Percentiles rank a stretch among this genome's conserved stretches.
phyloP scores from a whole-genome alignment of 2,329 filamentous ascomycete species.

The Didymella sp. region DNA sequence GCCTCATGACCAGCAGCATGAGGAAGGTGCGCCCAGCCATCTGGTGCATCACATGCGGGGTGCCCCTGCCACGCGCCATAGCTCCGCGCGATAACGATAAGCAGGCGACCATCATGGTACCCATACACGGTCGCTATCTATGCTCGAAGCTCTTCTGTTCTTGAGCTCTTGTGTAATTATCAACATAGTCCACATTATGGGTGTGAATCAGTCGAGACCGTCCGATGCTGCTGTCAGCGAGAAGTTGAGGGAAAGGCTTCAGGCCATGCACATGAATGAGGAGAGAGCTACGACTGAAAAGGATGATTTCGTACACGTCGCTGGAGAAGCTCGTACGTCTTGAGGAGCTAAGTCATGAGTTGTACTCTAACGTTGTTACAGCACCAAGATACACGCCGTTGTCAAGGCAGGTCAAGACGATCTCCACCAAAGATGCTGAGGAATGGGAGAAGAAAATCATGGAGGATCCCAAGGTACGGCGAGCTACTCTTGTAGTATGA shows the following conservation, averaged over 20 bases:
- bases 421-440: slow-evolving; percentile 61
- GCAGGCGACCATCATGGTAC: slow-evolving; percentile 19
- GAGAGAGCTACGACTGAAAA: slow-evolving; percentile 53
- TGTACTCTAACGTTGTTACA: slow-evolving; percentile 16
- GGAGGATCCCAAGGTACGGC: slow-evolving; percentile 67
- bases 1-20: slow-evolving; percentile 7
- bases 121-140: background rate
- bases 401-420: slow-evolving; percentile 40
- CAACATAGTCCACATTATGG: slow-evolving; percentile 36
- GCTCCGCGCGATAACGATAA: slow-evolving; percentile 16
- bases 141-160: slow-evolving; percentile 4
- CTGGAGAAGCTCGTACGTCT: slow-evolving; percentile 52
- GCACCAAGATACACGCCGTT: slow-evolving; percentile 37
- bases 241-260: slow-evolving; percentile 52
- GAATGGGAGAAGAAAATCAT: slow-evolving; percentile 69
- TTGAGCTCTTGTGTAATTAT: slow-evolving; percentile 1
- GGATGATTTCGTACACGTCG: slow-evolving; percentile 63
- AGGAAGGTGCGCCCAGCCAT: slow-evolving; percentile 10
- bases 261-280: slow-evolving; percentile 56
- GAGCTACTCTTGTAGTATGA: background rate
- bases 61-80: slow-evolving; percentile 11
- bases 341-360: no score
- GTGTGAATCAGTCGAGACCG: slow-evolving; percentile 44
- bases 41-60: slow-evolving; percentile 17
- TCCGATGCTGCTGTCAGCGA: slow-evolving; percentile 48